Conservation (phyloP, 2,329 filamentous ascomycete species). For the Fusarium falciforme region DNA sequence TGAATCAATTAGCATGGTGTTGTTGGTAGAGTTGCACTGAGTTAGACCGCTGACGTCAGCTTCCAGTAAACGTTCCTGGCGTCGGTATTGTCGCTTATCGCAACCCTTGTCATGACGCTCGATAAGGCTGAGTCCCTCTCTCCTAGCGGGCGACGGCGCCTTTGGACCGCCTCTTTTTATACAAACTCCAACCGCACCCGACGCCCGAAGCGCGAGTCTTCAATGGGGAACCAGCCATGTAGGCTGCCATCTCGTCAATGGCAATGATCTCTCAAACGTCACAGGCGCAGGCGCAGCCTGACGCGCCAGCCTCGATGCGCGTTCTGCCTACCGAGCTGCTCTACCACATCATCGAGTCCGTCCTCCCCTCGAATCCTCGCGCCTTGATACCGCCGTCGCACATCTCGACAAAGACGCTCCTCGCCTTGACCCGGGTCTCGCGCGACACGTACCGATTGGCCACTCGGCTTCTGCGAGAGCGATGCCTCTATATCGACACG, state of each 20-base stretch:
- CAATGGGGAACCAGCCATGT: neutral
- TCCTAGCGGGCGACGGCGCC: neutral
- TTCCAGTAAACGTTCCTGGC: neutral
- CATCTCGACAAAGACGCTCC: conserved; percentile 55
- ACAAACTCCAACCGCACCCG: neutral
- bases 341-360: conserved; percentile 50
- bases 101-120: conserved; percentile 2
- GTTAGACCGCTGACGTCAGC: conserved; percentile 9
- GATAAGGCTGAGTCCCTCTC: conserved; percentile 15
- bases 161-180: neutral
- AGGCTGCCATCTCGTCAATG: conserved; percentile 2
- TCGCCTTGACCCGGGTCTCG: conserved; percentile 57
- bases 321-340: conserved; percentile 51
- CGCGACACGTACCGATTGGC: conserved; percentile 55
- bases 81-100: conserved; percentile 12
- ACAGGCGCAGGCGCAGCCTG: neutral
- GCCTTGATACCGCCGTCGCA: conserved; percentile 53
- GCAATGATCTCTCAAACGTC: conserved; percentile 16
- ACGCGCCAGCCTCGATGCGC: neutral
- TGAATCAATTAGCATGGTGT: neutral
- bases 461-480: conserved; percentile 55
- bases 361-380: conserved; percentile 47
- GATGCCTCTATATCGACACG: conserved; percentile 59
- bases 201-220: neutral
- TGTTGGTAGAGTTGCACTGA: neutral